phyloP scores from a whole-genome alignment of 2,329 filamentous ascomycete species.

The Daldinia sp. region DNA sequence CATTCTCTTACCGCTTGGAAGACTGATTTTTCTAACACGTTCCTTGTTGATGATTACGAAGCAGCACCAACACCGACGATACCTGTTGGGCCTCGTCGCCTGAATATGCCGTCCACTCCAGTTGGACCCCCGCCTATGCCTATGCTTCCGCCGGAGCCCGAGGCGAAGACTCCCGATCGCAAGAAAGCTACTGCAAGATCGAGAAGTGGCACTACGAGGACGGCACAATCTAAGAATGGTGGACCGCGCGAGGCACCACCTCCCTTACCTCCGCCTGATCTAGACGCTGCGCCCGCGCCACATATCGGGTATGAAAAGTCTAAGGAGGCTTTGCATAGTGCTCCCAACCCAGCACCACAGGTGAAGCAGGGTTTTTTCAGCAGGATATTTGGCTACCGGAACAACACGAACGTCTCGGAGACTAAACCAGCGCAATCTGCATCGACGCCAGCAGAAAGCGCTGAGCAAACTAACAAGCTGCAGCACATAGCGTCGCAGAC shows the following conservation, averaged over 20 bases:
- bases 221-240: conserved; percentile 49
- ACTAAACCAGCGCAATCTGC: conserved; percentile 51
- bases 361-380: conserved; percentile 88
- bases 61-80: conserved; percentile 89
- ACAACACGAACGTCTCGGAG: conserved; percentile 52
- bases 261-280: conserved; percentile 51
- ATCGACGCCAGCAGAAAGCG: conserved; percentile 54
- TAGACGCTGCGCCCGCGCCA: conserved; percentile 68
- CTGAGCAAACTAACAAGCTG: conserved; percentile 56
- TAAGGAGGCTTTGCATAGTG: conserved; percentile 62
- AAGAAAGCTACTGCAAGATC: conserved; percentile 71
- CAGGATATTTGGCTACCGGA: conserved; percentile 85
- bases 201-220: conserved; percentile 48
- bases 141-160: conserved; percentile 56
- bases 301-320: conserved; percentile 70
- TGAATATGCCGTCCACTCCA: conserved; percentile 53
- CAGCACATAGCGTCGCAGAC: conserved; percentile 61
- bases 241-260: conserved; percentile 46
- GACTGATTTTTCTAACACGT: conserved; percentile 62
- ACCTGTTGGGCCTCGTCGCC: conserved; percentile 78
- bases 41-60: conserved; percentile 73
- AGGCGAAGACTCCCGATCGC: conserved; percentile 50
- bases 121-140: conserved; percentile 54
- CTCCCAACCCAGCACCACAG: conserved; percentile 58
- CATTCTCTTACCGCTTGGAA: conserved; percentile 56